Conservation (phyloP, 176 grass and related monocot species). For the Oryza longistaminata region DNA sequence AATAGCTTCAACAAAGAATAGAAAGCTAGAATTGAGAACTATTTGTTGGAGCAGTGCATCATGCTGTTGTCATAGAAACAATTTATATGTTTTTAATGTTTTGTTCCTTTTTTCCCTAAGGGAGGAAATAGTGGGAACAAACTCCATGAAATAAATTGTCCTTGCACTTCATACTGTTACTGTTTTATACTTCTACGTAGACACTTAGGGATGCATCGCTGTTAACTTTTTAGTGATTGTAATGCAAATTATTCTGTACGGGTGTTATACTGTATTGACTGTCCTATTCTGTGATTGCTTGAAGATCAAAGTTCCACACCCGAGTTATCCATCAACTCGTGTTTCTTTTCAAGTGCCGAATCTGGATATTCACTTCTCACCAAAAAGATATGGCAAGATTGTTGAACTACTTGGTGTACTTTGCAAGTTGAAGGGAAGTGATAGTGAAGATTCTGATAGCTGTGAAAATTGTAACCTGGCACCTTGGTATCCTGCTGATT, state of each 20-base stretch:
- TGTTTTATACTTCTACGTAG: neutral
- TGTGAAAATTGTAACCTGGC: slow-evolving; percentile 41
- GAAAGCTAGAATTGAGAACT: neutral
- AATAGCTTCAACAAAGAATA: too few species aligned
- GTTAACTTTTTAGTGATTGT: neutral
- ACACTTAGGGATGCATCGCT: neutral
- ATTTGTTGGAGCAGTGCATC: neutral
- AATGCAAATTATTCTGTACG: slow-evolving; percentile 14
- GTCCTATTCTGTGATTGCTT: slow-evolving; percentile 29
- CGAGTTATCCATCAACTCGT: slow-evolving; percentile 82
- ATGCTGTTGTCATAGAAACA: neutral
- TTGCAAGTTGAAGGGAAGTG: slow-evolving; percentile 52
- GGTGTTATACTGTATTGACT: slow-evolving; percentile 23
- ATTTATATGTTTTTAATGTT: neutral
- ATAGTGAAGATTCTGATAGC: slow-evolving; percentile 48
- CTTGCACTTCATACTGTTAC: slow-evolving; percentile 4
- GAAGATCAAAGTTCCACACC: slow-evolving; percentile 95
- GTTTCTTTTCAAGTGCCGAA: slow-evolving; percentile 98
- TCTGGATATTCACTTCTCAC: slow-evolving; percentile 89
- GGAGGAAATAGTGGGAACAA: neutral
- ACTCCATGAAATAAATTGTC: neutral
- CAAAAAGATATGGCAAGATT: slow-evolving; percentile 83
- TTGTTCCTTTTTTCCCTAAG: neutral
- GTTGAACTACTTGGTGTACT: slow-evolving; percentile 73
- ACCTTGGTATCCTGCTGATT: slow-evolving; percentile 92